Evolutionary conservation across 805 yeast genomes (phyloP).

Genomic region (Debaryomyces prosopidis): DNA sequence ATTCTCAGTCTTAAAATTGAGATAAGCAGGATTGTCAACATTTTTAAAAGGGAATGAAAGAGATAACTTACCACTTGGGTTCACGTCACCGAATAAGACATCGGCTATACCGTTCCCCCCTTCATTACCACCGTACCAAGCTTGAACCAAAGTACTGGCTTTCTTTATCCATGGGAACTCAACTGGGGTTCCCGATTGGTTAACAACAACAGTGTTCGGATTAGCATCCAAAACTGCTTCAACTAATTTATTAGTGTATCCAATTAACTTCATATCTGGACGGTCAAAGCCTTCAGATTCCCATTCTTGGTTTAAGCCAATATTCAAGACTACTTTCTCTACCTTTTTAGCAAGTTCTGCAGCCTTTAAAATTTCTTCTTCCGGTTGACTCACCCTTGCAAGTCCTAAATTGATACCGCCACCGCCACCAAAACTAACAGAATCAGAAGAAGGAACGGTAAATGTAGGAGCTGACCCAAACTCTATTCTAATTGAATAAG

Average conservation of each 20-base stretch:
- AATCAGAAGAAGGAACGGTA: slow-evolving; percentile 22
- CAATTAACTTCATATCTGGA: slow-evolving; percentile 28
- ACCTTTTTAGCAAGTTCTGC: slow-evolving; percentile 23
- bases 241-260: slow-evolving; percentile 25
- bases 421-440: slow-evolving; percentile 21
- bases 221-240: slow-evolving; percentile 26
- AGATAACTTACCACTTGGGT: slow-evolving; percentile 31
- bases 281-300: slow-evolving; percentile 34
- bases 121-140: slow-evolving; percentile 40
- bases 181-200: slow-evolving; percentile 36
- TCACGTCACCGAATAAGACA: slow-evolving; percentile 31
- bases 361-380: slow-evolving; percentile 26
- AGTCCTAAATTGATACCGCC: slow-evolving; percentile 25
- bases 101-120: slow-evolving; percentile 33
- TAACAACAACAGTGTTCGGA: slow-evolving; percentile 30
- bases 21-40: slow-evolving; percentile 29
- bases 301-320: slow-evolving; percentile 30
- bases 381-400: slow-evolving; percentile 20
- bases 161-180: slow-evolving; percentile 29
- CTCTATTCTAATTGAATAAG: slow-evolving; percentile 46
- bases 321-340: slow-evolving; percentile 29
- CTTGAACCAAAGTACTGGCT: slow-evolving; percentile 27
- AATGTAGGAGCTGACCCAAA: slow-evolving; percentile 38
- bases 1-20: slow-evolving; percentile 27
- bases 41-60: slow-evolving; percentile 23